Conservation (phyloP, 192 early-diverging fungal genomes). For the Pilaira anomala region DNA sequence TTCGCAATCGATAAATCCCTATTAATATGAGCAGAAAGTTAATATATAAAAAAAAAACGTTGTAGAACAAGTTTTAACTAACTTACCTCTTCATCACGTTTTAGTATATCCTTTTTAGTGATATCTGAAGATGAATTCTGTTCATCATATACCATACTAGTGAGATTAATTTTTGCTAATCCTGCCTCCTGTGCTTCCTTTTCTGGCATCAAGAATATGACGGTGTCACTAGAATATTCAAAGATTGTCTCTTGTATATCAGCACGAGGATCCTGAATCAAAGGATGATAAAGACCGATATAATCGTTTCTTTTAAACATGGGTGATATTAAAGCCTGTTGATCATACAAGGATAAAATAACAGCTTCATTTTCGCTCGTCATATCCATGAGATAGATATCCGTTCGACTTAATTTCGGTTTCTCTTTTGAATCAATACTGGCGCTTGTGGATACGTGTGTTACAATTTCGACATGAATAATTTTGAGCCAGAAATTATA, state of each 20-base stretch:
- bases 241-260: slow-evolving; percentile 2
- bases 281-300: slow-evolving; percentile 23
- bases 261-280: not conserved
- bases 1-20: slow-evolving; percentile 28
- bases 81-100: slow-evolving; percentile 22
- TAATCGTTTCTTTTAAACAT: slow-evolving; percentile 23
- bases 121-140: not conserved
- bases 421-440: not conserved
- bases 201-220: slow-evolving; percentile 31
- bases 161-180: slow-evolving; percentile 10
- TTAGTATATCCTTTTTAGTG: not conserved
- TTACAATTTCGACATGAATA: slow-evolving; percentile 9
- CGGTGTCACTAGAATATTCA: slow-evolving; percentile 18
- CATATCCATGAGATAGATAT: slow-evolving; percentile 19
- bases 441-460: slow-evolving; percentile 8
- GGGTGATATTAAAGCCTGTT: slow-evolving; percentile 1
- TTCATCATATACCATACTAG: not conserved
- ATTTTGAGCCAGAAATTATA: slow-evolving; percentile 25
- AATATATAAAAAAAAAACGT: not conserved
- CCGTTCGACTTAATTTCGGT: not conserved
- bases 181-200: slow-evolving; percentile 16
- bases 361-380: slow-evolving; percentile 1
- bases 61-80: not conserved
- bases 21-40: no score
- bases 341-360: slow-evolving; percentile 21